Evolutionary conservation across 169 alveolate genomes (phyloP).

Genomic region (Amoebophrya sp.): DNA sequence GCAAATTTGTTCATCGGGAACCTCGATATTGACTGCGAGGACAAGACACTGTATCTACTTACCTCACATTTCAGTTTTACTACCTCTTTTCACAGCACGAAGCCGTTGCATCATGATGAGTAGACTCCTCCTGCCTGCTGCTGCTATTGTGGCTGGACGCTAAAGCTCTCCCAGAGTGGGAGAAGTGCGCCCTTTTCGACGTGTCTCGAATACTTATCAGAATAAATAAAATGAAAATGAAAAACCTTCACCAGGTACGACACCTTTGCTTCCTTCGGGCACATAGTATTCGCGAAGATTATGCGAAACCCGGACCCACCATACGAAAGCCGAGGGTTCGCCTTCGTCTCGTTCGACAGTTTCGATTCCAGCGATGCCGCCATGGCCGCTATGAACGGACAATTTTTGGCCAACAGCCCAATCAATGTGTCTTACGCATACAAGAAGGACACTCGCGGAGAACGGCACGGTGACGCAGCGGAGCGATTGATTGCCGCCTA

Average conservation of each 20-base stretch:
- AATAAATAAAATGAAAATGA: too few relatives aligned
- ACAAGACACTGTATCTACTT: constrained; percentile 71
- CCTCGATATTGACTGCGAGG: constrained; percentile 92
- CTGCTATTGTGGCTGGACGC: too few relatives aligned
- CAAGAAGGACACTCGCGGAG: constrained; percentile 88
- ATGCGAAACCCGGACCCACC: constrained; percentile 87
- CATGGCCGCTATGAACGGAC: constrained; percentile 88
- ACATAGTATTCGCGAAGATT: constrained; percentile 68
- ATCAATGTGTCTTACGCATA: constrained; percentile 94
- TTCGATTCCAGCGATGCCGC: constrained; percentile 96
- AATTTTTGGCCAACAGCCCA: constrained; percentile 89
- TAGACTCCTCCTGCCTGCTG: too few relatives aligned
- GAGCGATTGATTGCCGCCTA: constrained; percentile 75
- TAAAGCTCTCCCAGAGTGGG: too few relatives aligned
- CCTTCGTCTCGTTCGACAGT: constrained; percentile 90
- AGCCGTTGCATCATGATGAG: too few relatives aligned
- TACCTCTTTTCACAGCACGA: too few relatives aligned
- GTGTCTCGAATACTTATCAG: too few relatives aligned
- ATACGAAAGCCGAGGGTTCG: constrained; percentile 84
- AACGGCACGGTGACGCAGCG: constrained; percentile 79
- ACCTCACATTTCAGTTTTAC: background rate
- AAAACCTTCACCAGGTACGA: constrained; percentile 59
- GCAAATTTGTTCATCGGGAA: constrained; percentile 97
- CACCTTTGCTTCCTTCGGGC: constrained; percentile 93
- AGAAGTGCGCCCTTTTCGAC: too few relatives aligned